Evolutionary conservation across 1,284 basidiomycete genomes (phyloP), one percentile per base, ranked within the genome.

Genomic region (Ceratobasidium sp.): DNA sequence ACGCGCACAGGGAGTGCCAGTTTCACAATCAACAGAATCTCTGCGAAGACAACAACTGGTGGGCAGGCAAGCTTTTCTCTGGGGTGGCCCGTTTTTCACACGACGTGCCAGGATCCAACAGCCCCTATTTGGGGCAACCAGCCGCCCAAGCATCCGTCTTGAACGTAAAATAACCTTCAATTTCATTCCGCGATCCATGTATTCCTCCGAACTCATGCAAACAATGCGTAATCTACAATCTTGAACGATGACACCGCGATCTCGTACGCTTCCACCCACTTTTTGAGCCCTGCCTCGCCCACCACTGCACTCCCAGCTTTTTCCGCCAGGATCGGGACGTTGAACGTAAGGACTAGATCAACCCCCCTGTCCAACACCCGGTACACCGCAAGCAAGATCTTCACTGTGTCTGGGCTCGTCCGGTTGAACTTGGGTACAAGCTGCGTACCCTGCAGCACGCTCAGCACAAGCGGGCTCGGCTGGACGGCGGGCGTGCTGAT

Each of bases 321-420:
- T 23, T 56, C 79, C 18, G 85, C 80, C 46, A 77, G 77, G 46
- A 84, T 79, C 18, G 92, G 92, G 28, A 92, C 84, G 79, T 95
- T 97, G 79, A 90, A 90, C 23, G 90, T 89, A 75, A 92, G 83
- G 44, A 96, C 90, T 23, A 96, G 79, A 79, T 97, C 95, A 8
- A 89, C 86, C 33, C 82, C 82, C 79, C 90, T 92, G 63, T 81
- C 79, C 64, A 84, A 79, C n/a, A 95, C 82, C 30, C 95, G 87
- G 81, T 89, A 96, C 9, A 98, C 82, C 9, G 89, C 92, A 77
- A 96, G 83, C 21, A 88, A 83, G 74, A 96, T 88, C 70, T 85
- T 85, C 53, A 97, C 90, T 62, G 87, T 82, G 80, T 92, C 94
- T 44, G 83, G 81, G 30, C 67, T 61, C 12, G 82, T 73, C 72